Percentiles rank a stretch among this genome's conserved stretches.
Evolutionary conservation across 768 basidiomycete species (phyloP).

Genomic region (Suillus cothurnatus): DNA sequence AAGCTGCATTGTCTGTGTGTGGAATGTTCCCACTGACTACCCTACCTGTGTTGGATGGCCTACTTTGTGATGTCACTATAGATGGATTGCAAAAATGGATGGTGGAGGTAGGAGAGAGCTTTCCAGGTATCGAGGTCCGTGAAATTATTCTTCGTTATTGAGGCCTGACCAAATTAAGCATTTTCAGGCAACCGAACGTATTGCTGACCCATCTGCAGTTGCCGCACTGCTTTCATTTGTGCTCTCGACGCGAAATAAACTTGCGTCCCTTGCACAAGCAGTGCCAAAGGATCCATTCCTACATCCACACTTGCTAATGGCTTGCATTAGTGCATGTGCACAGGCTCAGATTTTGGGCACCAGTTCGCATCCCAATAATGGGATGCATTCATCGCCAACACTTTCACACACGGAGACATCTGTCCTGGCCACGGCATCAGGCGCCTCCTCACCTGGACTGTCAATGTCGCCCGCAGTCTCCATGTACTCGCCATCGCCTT

Average conservation of each 20-base stretch:
- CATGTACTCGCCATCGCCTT: slow-evolving; percentile 19
- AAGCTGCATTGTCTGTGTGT: slow-evolving; percentile 70
- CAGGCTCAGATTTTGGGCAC: slow-evolving; percentile 21
- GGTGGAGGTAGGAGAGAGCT: slow-evolving; percentile 61
- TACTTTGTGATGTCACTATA: slow-evolving; percentile 78
- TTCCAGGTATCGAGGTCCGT: slow-evolving; percentile 59
- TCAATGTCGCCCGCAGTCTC: slow-evolving; percentile 22
- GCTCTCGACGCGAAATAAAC: slow-evolving; percentile 67
- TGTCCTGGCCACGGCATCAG: slow-evolving; percentile 10
- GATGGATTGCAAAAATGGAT: slow-evolving; percentile 74
- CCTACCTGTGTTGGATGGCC: slow-evolving; percentile 51
- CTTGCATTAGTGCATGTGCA: slow-evolving; percentile 42
- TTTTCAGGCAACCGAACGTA: slow-evolving; percentile 64
- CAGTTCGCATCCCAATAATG: slow-evolving; percentile 8
- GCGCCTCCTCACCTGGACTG: slow-evolving; percentile 16
- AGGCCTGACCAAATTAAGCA: slow-evolving; percentile 3
- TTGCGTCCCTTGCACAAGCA: slow-evolving; percentile 49
- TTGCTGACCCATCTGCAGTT: slow-evolving; percentile 73
- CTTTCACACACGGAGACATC: slow-evolving; percentile 35
- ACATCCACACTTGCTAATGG: slow-evolving; percentile 59
- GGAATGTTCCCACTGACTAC: slow-evolving; percentile 53
- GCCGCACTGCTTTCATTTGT: slow-evolving; percentile 72
- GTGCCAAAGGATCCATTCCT: slow-evolving; percentile 82
- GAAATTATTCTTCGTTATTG: slow-evolving; percentile 8
- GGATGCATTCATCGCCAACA: slow-evolving; percentile 17